Conservation (phyloP, 306 rosid species). For the Vigna mungo region DNA sequence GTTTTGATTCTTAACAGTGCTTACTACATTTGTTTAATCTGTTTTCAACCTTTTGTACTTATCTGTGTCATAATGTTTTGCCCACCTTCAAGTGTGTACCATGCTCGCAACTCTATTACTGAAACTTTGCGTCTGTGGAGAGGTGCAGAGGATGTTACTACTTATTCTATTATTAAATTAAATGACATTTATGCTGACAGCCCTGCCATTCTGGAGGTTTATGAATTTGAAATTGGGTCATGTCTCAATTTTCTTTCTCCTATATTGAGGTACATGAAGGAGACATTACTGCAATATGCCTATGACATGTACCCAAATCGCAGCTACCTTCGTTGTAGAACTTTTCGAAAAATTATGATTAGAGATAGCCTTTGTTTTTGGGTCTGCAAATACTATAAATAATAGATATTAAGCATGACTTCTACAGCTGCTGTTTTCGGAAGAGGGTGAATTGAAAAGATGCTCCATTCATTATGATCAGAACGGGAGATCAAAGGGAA, state of each 20-base stretch:
- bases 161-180: background rate
- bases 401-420: constrained; percentile 10
- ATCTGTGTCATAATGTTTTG: constrained; percentile 13
- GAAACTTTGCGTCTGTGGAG: background rate
- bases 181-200: background rate
- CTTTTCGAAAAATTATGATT: background rate
- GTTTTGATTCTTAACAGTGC: background rate
- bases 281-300: background rate
- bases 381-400: constrained; percentile 13
- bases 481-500: constrained; percentile 79
- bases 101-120: background rate
- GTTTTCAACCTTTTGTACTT: background rate
- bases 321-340: background rate
- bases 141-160: background rate
- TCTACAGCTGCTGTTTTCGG: constrained; percentile 66
- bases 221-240: background rate
- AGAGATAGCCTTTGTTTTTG: background rate
- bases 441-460: constrained; percentile 61
- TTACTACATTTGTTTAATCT: background rate
- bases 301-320: background rate
- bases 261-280: background rate
- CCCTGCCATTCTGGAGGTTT: background rate
- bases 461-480: constrained; percentile 62
- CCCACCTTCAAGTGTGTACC: background rate
- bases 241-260: background rate